Conservation (phyloP, 1,284 basidiomycete species). For the Tetrapyrgos nigripes region DNA sequence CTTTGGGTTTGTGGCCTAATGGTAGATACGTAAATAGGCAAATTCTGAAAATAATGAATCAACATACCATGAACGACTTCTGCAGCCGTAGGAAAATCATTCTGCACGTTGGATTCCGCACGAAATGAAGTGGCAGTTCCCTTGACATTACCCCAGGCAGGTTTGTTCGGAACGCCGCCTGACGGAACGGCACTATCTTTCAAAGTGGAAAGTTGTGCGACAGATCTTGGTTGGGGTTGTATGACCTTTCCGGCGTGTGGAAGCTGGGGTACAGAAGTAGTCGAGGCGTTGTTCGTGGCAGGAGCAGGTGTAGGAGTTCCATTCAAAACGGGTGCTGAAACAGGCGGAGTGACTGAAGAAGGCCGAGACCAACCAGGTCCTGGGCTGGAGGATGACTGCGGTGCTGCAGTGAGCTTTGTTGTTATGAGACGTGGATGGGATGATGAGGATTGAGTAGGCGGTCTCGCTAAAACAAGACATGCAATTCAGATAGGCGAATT, state of each 20-base stretch:
- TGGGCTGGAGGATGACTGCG: constrained; percentile 58
- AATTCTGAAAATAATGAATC: constrained; percentile 19
- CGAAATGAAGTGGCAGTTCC: constrained; percentile 36
- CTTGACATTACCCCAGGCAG: constrained; percentile 70
- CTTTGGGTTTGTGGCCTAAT: constrained; percentile 36
- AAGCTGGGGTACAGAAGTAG: constrained; percentile 37
- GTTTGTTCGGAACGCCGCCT: constrained; percentile 40
- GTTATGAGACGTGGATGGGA: constrained; percentile 82
- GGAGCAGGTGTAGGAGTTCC: constrained; percentile 51
- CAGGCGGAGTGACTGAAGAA: constrained; percentile 69
- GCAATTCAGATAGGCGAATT: constrained; percentile 8
- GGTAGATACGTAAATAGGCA: constrained; percentile 8
- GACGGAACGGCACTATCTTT: constrained; percentile 42
- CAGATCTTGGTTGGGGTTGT: constrained; percentile 67
- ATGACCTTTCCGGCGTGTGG: constrained; percentile 64
- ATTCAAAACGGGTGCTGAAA: constrained; percentile 47
- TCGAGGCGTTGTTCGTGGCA: constrained; percentile 42
- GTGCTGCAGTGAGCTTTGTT: constrained; percentile 79
- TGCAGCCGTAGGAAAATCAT: constrained; percentile 91
- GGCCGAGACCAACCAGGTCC: constrained; percentile 80
- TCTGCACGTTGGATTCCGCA: constrained; percentile 48
- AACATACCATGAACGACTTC: constrained; percentile 83
- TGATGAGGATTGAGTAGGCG: constrained; percentile 55
- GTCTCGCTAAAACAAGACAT: constrained; percentile 54
- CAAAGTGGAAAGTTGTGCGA: constrained; percentile 41